These are phyloP conservation scores for Oidiodendron maius DNA, from an alignment of 495 filamentous ascomycete species.

Conservation along the genomic window DNA sequence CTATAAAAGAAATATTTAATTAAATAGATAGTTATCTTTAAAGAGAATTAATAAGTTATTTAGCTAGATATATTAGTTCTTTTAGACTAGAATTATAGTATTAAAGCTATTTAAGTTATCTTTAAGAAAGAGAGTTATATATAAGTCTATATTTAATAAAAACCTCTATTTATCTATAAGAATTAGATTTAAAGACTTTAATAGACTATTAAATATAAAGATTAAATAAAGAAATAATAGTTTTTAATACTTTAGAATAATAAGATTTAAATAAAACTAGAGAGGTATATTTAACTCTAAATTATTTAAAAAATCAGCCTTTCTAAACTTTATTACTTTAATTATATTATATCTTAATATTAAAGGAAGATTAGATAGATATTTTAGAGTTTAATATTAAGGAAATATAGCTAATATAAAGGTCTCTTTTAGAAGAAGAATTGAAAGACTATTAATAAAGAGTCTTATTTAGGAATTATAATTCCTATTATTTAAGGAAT, in stretches of 20 bases:
- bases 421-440: slow-evolving; percentile 16
- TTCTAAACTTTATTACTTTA: not conserved
- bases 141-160: slow-evolving; percentile 20
- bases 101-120: slow-evolving; percentile 12
- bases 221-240: slow-evolving; percentile 24
- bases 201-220: slow-evolving; percentile 15
- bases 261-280: slow-evolving; percentile 24
- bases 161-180: slow-evolving; percentile 15
- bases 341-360: not conserved
- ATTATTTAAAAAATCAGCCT: not conserved
- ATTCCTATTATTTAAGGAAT: slow-evolving; percentile 1
- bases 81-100: slow-evolving; percentile 16
- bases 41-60: slow-evolving; percentile 19
- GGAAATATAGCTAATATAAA: slow-evolving; percentile 5
- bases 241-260: slow-evolving; percentile 25
- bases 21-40: slow-evolving; percentile 20
- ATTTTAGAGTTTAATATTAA: slow-evolving; percentile 10
- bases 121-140: slow-evolving; percentile 27
- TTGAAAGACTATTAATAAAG: slow-evolving; percentile 8
- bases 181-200: slow-evolving; percentile 8
- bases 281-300: not conserved
- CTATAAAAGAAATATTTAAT: slow-evolving; percentile 24
- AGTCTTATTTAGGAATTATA: slow-evolving; percentile 5
- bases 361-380: slow-evolving; percentile 13
- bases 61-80: slow-evolving; percentile 23